A percentile compares a stretch with the other conserved stretches of the same genome.
These are phyloP conservation scores for Nakazawaea ambrosiae DNA, from an alignment of 805 yeast species.

Conservation along the genomic window DNA sequence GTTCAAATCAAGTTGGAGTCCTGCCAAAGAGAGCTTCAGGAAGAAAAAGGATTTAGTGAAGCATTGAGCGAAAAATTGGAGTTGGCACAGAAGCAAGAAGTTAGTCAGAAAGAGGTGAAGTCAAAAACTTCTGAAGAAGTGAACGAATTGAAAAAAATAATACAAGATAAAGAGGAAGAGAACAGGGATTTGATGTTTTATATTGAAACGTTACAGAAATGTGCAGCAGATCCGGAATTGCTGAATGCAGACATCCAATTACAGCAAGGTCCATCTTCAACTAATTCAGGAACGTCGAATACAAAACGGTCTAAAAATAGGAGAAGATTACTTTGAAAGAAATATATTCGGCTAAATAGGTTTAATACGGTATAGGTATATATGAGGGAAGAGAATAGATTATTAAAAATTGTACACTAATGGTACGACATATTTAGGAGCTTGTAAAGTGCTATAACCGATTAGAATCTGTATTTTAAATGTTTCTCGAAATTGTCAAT, in stretches of 20 bases:
- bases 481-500: no score
- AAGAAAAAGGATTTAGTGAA: constrained; percentile 39
- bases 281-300: not conserved
- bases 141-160: constrained; percentile 28
- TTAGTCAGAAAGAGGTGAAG: not conserved
- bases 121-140: constrained; percentile 18
- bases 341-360: no score
- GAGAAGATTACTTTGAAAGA: no score
- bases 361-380: constrained; percentile 23
- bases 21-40: constrained; percentile 27
- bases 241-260: constrained; percentile 3
- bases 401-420: no score
- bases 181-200: constrained; percentile 76
- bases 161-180: constrained; percentile 51
- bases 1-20: constrained; percentile 14
- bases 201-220: constrained; percentile 64
- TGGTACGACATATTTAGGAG: no score
- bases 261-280: not conserved
- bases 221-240: constrained; percentile 38
- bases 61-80: constrained; percentile 34
- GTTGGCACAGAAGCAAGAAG: constrained; percentile 14
- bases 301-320: no score
- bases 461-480: no score
- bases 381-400: no score
- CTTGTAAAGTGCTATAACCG: no score